Evolutionary conservation across 2,329 filamentous ascomycete species (phyloP).

Genomic region (Dothistroma septosporum): DNA sequence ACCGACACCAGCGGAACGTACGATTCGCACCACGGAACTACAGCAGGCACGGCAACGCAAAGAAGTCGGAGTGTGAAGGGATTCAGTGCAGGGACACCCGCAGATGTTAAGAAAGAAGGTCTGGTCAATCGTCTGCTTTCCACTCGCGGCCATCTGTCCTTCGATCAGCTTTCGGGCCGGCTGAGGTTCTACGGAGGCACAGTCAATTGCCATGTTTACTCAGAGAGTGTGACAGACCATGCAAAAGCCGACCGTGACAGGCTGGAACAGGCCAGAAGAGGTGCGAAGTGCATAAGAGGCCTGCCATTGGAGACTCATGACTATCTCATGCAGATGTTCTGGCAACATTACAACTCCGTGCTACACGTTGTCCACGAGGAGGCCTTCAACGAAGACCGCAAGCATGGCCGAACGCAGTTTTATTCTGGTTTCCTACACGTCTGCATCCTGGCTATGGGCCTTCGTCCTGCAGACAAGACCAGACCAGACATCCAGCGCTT

Average conservation of each 20-base stretch:
- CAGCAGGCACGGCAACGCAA: constrained; percentile 9
- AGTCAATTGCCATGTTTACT: constrained; percentile 27
- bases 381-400: constrained; percentile 25
- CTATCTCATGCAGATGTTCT: constrained; percentile 27
- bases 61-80: constrained; percentile 15
- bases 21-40: constrained; percentile 15
- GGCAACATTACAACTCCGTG: constrained; percentile 27
- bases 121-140: constrained; percentile 24
- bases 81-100: constrained; percentile 16
- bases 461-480: constrained; percentile 25
- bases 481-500: constrained; percentile 24
- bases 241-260: constrained; percentile 12
- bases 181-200: constrained; percentile 27
- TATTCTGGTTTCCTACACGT: constrained; percentile 29
- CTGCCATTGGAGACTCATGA: constrained; percentile 25
- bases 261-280: constrained; percentile 22
- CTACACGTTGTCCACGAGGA: constrained; percentile 27
- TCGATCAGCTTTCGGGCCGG: constrained; percentile 25
- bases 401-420: constrained; percentile 22
- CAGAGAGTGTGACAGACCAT: constrained; percentile 21
- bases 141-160: constrained; percentile 27
- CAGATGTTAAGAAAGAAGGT: constrained; percentile 25
- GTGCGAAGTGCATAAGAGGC: constrained; percentile 24
- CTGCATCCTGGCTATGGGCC: constrained; percentile 28
- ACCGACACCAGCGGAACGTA: constrained; percentile 13